A percentile compares a stretch with the other conserved stretches of the same genome.
phyloP scores from a whole-genome alignment of 225 moss, liverwort and hornwort genomes.

The Marchantia polymorpha region DNA sequence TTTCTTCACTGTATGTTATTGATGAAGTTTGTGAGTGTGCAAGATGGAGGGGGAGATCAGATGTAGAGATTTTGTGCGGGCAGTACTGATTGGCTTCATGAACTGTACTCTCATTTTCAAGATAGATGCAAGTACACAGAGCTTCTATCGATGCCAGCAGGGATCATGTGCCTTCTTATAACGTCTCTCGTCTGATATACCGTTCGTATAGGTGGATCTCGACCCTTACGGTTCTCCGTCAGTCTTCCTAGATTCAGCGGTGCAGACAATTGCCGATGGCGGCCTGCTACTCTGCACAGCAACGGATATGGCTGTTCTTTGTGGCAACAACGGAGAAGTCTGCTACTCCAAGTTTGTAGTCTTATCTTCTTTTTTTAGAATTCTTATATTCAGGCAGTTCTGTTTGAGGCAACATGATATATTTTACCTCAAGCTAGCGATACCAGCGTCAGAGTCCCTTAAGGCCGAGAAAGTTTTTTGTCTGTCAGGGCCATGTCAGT shows the following conservation, averaged over 20 bases:
- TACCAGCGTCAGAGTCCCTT: too few relatives aligned
- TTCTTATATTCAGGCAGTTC: too few relatives aligned
- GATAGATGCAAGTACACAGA: not conserved
- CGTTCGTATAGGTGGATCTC: constrained; percentile 69
- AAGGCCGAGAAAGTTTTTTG: too few relatives aligned
- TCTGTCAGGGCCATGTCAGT: too few relatives aligned
- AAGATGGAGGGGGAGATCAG: not conserved
- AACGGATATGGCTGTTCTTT: constrained; percentile 98
- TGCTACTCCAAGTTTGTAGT: constrained; percentile 84
- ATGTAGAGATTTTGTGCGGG: not conserved
- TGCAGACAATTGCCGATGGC: constrained; percentile 84
- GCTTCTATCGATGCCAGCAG: not conserved
- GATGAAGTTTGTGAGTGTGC: not conserved
- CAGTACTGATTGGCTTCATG: not conserved
- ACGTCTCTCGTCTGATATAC: not conserved
- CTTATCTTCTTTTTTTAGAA: not conserved
- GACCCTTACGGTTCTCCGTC: constrained; percentile 99
- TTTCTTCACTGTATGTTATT: too few relatives aligned
- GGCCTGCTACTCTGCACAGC: constrained; percentile 90
- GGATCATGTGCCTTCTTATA: not conserved
- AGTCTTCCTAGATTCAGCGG: constrained; percentile 93
- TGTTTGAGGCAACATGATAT: not conserved
- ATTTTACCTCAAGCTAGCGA: too few relatives aligned
- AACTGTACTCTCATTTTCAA: not conserved
- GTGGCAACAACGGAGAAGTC: constrained; percentile 99